Evolutionary conservation across 2,329 filamentous ascomycete genomes (phyloP).

Genomic region (Aspergillus arachidicola): DNA sequence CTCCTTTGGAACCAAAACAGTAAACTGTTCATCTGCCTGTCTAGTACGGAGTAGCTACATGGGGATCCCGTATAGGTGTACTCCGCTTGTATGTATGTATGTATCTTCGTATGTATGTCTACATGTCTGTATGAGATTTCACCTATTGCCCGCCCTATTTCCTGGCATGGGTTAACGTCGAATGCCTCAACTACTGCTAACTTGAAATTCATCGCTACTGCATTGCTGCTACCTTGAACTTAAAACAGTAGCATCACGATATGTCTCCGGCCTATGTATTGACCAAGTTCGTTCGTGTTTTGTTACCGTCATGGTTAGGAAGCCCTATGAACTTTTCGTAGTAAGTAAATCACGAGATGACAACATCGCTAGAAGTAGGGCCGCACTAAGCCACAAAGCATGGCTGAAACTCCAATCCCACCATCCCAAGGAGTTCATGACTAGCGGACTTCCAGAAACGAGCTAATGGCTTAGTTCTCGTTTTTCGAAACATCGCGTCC

Average conservation of each 20-base stretch:
- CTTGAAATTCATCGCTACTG: too few relatives aligned
- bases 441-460: slow-evolving; percentile 23
- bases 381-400: slow-evolving; percentile 13
- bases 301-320: too few relatives aligned
- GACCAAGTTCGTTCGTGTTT: background rate
- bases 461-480: slow-evolving; percentile 13
- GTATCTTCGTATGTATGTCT: too few relatives aligned
- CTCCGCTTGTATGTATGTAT: slow-evolving; percentile 10
- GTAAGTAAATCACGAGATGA: background rate
- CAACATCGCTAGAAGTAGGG: background rate
- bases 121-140: background rate
- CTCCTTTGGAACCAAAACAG: background rate
- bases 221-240: slow-evolving; percentile 8
- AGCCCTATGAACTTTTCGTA: background rate
- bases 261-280: too few relatives aligned
- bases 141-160: slow-evolving; percentile 17
- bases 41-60: background rate
- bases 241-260: background rate
- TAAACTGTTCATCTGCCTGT: background rate
- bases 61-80: slow-evolving; percentile 9
- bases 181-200: slow-evolving; percentile 7
- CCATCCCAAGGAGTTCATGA: slow-evolving; percentile 10
- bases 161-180: slow-evolving; percentile 2
- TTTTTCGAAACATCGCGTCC: slow-evolving; percentile 4
- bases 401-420: slow-evolving; percentile 20